These are phyloP conservation scores for Picochlorum sp. DNA, from an alignment of 139 green algal genomes.

Conservation along the genomic window DNA sequence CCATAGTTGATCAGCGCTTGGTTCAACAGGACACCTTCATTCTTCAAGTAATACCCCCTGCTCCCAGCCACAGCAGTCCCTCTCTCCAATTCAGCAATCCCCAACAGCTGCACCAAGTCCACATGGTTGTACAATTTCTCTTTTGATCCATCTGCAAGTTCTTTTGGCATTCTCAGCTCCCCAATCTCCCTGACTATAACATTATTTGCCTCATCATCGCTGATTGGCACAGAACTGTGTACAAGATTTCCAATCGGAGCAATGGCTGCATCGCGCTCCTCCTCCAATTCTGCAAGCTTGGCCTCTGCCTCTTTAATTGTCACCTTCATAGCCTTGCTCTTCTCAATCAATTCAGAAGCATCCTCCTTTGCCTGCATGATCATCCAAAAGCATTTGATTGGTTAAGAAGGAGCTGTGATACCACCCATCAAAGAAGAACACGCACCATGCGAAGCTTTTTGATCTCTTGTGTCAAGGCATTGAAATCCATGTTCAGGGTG, in stretches of 20 bases:
- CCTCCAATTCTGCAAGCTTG: conserved; percentile 55
- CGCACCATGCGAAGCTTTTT: conserved; percentile 34
- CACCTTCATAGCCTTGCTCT: conserved; percentile 77
- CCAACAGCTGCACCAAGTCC: conserved; percentile 85
- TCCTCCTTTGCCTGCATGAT: conserved; percentile 67
- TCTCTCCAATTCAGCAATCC: conserved; percentile 86
- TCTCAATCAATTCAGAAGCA: conserved; percentile 68
- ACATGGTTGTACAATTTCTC: conserved; percentile 89
- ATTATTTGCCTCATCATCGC: conserved; percentile 93
- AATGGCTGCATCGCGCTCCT: conserved; percentile 59
- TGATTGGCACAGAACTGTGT: conserved; percentile 87
- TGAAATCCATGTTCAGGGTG: conserved; percentile 83
- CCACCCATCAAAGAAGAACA: not conserved
- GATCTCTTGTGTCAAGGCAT: conserved; percentile 87
- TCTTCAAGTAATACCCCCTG: conserved; percentile 89
- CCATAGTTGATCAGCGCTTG: conserved; percentile 88
- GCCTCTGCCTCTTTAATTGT: conserved; percentile 54
- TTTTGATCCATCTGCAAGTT: conserved; percentile 28
- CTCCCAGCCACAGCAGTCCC: conserved; percentile 62
- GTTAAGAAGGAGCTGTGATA: not conserved
- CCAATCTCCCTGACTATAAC: conserved; percentile 68
- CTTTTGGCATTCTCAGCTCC: conserved; percentile 13
- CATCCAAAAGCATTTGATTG: too few relatives aligned
- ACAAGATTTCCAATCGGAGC: conserved; percentile 94
- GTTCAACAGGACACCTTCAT: conserved; percentile 92